A percentile compares a stretch with the other conserved stretches of the same genome.
Evolutionary conservation across 2,329 filamentous ascomycete species (phyloP).

Genomic region (Penicillium sp.): DNA sequence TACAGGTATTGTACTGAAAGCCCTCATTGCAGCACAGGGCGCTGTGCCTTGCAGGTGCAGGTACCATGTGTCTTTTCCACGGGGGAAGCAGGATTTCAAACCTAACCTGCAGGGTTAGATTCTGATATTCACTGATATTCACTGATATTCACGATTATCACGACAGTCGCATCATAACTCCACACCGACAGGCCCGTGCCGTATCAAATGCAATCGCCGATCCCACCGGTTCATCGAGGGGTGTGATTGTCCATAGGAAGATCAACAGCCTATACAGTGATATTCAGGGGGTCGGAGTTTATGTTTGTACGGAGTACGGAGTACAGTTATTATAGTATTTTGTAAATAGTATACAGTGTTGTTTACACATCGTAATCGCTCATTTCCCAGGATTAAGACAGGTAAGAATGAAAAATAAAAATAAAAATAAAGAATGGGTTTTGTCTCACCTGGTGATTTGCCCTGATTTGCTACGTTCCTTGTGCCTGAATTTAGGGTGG

Average conservation of each 20-base stretch:
- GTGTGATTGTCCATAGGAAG: neutral
- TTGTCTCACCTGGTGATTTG: neutral
- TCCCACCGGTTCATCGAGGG: conserved; percentile 20
- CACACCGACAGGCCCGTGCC: conserved; percentile 11
- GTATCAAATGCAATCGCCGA: conserved; percentile 16
- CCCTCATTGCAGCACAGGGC: neutral
- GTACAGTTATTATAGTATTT: too few relatives aligned
- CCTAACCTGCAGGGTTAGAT: neutral
- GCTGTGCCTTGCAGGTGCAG: neutral
- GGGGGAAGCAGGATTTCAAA: neutral
- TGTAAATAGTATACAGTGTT: neutral
- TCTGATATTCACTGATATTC: neutral
- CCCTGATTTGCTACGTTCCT: neutral
- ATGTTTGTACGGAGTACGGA: neutral
- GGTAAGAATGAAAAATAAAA: neutral
- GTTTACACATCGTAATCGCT: neutral
- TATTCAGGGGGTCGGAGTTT: conserved; percentile 47
- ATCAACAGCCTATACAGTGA: conserved; percentile 16
- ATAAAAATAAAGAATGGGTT: neutral
- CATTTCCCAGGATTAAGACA: neutral
- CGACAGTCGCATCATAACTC: conserved; percentile 7
- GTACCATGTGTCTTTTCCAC: conserved; percentile 2
- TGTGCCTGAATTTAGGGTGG: conserved; percentile 1
- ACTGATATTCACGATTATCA: conserved; percentile 4
- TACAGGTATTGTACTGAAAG: neutral